phyloP scores from a whole-genome alignment of 2,329 filamentous ascomycete genomes.

The Tolypocladium nubicola region DNA sequence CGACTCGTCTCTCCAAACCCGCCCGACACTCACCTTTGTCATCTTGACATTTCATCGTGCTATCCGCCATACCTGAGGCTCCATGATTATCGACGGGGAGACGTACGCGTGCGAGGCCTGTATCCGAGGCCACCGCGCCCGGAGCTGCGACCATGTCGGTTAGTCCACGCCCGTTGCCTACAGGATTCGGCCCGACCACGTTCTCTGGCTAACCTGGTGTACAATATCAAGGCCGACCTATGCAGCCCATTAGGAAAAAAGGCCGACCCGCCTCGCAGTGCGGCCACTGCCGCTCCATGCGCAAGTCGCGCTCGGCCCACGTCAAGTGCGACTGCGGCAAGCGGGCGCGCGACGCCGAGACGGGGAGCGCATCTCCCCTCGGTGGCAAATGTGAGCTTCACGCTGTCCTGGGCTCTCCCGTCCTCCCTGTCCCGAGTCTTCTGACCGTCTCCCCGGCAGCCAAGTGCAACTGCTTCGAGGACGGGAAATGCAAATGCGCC shows the following conservation, averaged over 20 bases:
- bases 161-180: neutral
- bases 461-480: neutral
- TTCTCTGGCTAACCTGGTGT: neutral
- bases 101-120: slow-evolving; percentile 1
- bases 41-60: neutral
- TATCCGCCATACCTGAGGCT: neutral
- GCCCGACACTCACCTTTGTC: neutral
- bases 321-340: slow-evolving; percentile 1
- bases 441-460: neutral
- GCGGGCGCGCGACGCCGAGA: neutral
- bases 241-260: slow-evolving; percentile 1
- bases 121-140: slow-evolving; percentile 1
- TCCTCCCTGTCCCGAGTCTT: neutral
- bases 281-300: slow-evolving; percentile 2
- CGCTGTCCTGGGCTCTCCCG: neutral
- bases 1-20: too few relatives aligned
- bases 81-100: slow-evolving; percentile 1
- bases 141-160: neutral
- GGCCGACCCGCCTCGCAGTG: slow-evolving; percentile 2
- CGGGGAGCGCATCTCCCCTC: neutral
- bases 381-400: neutral
- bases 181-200: neutral
- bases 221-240: neutral
- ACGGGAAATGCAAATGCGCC: neutral
- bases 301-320: slow-evolving; percentile 1